Evolutionary conservation across 768 basidiomycete genomes (phyloP).

Genomic region (Serendipita sp.): DNA sequence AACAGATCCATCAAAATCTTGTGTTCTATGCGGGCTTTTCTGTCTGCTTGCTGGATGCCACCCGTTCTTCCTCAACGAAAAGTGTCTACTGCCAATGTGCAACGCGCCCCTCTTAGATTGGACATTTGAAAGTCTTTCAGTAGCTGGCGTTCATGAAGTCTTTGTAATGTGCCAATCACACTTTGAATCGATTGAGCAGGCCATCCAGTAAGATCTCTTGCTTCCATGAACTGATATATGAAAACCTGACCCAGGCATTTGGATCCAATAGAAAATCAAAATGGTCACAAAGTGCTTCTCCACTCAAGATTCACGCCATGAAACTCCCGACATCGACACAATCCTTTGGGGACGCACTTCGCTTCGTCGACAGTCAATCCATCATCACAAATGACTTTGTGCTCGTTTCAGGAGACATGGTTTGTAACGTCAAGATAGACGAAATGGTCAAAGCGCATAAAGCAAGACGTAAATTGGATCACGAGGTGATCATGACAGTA

Average conservation of each 20-base stretch:
- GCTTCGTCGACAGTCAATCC: constrained; percentile 83
- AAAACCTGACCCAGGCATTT: not conserved
- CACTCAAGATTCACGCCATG: constrained; percentile 71
- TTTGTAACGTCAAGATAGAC: constrained; percentile 84
- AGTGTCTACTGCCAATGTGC: constrained; percentile 89
- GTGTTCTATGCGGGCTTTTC: too few species aligned
- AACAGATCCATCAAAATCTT: not conserved
- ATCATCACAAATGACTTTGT: constrained; percentile 84
- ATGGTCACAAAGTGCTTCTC: constrained; percentile 68
- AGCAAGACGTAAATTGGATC: constrained; percentile 69
- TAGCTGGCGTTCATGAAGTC: constrained; percentile 93
- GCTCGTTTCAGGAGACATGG: constrained; percentile 78
- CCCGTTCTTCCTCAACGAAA: not conserved
- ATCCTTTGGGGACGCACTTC: constrained; percentile 83
- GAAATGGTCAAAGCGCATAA: constrained; percentile 81
- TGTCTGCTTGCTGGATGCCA: not conserved
- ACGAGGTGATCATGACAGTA: constrained; percentile 94
- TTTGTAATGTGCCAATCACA: constrained; percentile 91
- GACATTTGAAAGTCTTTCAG: constrained; percentile 87
- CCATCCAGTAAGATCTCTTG: constrained; percentile 49
- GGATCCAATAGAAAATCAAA: constrained; percentile 44
- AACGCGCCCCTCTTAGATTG: constrained; percentile 88
- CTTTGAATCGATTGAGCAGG: constrained; percentile 67
- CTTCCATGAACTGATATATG: constrained; percentile 7
- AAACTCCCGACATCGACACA: constrained; percentile 74